Conservation (phyloP, 2,329 filamentous ascomycete species). For the Diaporthe vexans region DNA sequence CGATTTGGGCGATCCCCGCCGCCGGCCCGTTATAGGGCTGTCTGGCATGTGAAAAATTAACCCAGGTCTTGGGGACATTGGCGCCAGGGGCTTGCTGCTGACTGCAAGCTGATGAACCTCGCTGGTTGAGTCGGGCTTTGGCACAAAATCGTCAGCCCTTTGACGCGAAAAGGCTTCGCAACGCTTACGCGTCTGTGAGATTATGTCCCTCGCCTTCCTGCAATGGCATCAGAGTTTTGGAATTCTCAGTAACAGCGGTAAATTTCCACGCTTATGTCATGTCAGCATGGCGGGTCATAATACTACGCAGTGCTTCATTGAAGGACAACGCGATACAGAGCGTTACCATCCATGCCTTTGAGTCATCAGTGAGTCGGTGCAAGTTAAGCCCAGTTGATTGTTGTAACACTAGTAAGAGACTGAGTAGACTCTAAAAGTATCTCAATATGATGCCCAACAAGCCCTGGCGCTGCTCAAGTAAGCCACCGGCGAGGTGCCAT, state of each 20-base stretch:
- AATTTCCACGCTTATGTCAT: constrained; percentile 26
- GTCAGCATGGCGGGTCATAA: constrained; percentile 23
- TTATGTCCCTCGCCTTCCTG: neutral
- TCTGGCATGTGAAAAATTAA: constrained; percentile 8
- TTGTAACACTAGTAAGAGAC: too few relatives aligned
- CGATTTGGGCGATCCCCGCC: neutral
- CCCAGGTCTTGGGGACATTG: neutral
- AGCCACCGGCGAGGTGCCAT: too few relatives aligned
- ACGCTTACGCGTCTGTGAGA: constrained; percentile 10
- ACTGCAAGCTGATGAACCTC: neutral
- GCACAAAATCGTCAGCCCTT: neutral
- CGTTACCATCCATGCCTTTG: neutral
- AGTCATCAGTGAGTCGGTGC: neutral
- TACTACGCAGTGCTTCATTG: neutral
- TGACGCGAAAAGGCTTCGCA: constrained; percentile 3
- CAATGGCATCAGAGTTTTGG: neutral
- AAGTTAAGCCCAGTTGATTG: neutral
- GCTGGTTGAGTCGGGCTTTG: constrained; percentile 16
- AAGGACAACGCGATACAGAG: neutral
- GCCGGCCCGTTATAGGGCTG: neutral
- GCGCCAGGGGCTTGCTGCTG: neutral
- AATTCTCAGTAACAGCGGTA: constrained; percentile 7
- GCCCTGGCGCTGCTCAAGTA: neutral
- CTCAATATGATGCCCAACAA: neutral
- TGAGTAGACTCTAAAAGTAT: neutral